Conservation (phyloP, 83 land plant genomes). For the Thuja plicata region DNA sequence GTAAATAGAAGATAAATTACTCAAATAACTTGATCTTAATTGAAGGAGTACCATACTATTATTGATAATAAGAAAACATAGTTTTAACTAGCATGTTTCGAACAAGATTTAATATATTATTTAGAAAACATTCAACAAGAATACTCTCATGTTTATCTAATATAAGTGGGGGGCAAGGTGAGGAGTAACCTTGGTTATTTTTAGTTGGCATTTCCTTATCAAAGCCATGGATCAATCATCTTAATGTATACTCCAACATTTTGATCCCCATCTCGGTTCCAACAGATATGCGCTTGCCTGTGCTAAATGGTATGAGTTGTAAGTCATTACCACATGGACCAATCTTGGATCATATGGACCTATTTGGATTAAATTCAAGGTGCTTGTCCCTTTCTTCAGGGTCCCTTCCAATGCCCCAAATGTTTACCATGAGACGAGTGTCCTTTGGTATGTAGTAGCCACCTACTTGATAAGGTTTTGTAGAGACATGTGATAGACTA, state of each 20-base stretch:
- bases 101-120: no score
- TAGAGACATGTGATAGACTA: conserved; percentile 14
- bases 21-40: no score
- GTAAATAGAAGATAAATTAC: no score
- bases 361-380: conserved; percentile 14
- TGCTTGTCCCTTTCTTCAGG: conserved; percentile 25
- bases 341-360: conserved; percentile 20
- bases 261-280: conserved; percentile 16
- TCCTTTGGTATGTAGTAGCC: conserved; percentile 25
- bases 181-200: not conserved
- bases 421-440: conserved; percentile 25
- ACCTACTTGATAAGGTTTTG: conserved; percentile 16
- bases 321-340: conserved; percentile 19
- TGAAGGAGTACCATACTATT: no score
- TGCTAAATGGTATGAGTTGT: conserved; percentile 26
- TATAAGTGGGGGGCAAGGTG: not conserved
- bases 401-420: conserved; percentile 29
- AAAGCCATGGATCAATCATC: conserved; percentile 18
- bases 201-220: conserved; percentile 17
- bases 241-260: conserved; percentile 15
- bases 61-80: no score
- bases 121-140: not conserved
- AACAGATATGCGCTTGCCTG: conserved; percentile 20
- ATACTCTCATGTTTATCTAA: not conserved
- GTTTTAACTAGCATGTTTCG: no score